Evolutionary conservation across 2,329 filamentous ascomycete species (phyloP), one percentile per base, ranked within the genome.

Genomic region (Fusarium circinatum): DNA sequence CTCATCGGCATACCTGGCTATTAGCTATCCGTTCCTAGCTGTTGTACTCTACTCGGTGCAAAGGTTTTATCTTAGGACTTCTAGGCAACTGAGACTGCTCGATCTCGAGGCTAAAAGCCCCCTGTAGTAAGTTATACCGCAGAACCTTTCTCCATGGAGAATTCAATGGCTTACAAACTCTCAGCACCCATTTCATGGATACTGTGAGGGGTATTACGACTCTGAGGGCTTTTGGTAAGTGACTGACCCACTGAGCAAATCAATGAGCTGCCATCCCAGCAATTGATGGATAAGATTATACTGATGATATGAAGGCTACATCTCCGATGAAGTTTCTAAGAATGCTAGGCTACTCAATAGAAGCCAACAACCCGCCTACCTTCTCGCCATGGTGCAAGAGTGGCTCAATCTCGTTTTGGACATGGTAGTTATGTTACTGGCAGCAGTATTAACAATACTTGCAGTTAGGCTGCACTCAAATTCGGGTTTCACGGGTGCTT

Each of bases 71-170:
- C 83, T 92, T 10, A 84, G 87, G 0, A 92, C 89, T 0, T 91
- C 89, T 1, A 83, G 89, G 3, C 90, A 92, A 76, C 78, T 92
- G 9, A 84, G 90, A 47, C 83, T 90, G 22, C 78, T 92, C 13
- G 89, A 92, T 54, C 84, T 92, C 2, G 90, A 92, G 78, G 85
- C 87, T 1, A 91, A 91, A 72, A 86, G 86, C 4, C 89, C 89
- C 0, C n/a, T 80, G 10, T 80, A 79, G 75, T 79, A n/a, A 71
- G 78, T 74, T 0, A 28, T 14, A 15, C 2, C 0, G 3, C 22
- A 4, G 1, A 7, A 7, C 7, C 11, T 17, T 48, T 8, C 22
- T 15, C 20, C 3, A 13, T 28, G 1, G n/a, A 48, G 24, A 75
- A 79, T 5, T 38, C 9, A 1, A 42, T 75, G 34, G 59, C 32